Base-by-base conservation (phyloP, 495 filamentous ascomycete species). In the Neurospora sp. region DNA sequence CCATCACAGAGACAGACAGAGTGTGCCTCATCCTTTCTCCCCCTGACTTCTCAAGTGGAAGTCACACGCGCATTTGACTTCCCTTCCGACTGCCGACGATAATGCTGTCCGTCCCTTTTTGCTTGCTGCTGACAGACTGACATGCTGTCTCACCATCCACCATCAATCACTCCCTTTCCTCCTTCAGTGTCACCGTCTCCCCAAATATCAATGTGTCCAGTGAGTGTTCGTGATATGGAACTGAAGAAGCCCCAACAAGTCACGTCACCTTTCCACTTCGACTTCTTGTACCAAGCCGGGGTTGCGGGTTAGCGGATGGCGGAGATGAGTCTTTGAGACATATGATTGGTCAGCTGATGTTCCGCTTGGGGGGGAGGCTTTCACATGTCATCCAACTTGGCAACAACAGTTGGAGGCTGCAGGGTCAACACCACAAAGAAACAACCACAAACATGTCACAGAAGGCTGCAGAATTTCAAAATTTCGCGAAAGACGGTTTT, bases 241-340 rank as follows among this genome's bases (percentile, higher is more conserved):
- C 35, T 35, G 35, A 35, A 5, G 35, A 35, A 35, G 46, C 10
- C 46, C 20, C 46, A 54, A 54, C 10, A 54, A 54, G 46, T 54
- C 46, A 54, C 46, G 46, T 54, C 46, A 54, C 46, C 6, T 27
- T 54, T 23, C 46, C 46, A 23, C 44, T 23, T 49, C 41, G 18
- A 44, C 41, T 46, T 31, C 31, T n/a, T 46, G 41, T 1, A 31
- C 41, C 44, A 49, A 4, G n/a, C 20, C 20, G 20, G 23, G 44
- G 10, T 12, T 31, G 27, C 12, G 78, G 77, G 72, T 62, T 71
- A 78, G 76, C 74, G 76, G 78, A 76, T 74, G 54, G 5, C 54
- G 5, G 54, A 31, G 12, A 35, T 62, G 54, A 62, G 6, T 7
- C 23, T 62, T 0, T 4, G 11, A 31, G 54, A 31, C 54, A 62